phyloP scores from a whole-genome alignment of 129 eudicot genomes.

The Flaveria ramosissima region DNA sequence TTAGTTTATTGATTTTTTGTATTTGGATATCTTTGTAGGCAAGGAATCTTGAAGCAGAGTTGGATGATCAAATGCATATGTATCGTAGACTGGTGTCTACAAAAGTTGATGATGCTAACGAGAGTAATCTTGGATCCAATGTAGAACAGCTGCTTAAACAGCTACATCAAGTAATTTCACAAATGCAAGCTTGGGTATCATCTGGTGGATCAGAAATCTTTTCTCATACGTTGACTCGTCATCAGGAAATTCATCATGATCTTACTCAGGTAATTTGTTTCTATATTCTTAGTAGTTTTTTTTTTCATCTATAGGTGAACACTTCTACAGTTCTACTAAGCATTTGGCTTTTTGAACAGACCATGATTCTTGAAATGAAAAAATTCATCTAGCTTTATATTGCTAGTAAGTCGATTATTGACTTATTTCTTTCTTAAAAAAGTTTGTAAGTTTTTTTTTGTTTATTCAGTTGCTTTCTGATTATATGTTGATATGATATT shows the following conservation, averaged over 20 bases:
- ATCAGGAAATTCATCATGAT: conserved; percentile 81
- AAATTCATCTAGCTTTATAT: neutral
- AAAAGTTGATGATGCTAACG: conserved; percentile 51
- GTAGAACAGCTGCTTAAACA: conserved; percentile 64
- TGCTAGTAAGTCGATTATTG: neutral
- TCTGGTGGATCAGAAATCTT: conserved; percentile 83
- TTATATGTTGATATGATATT: neutral
- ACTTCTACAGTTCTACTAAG: neutral
- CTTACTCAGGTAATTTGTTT: conserved; percentile 36
- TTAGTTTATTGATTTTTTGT: conserved; percentile 14
- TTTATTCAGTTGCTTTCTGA: neutral
- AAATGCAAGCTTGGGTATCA: conserved; percentile 86
- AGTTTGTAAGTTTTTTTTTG: neutral
- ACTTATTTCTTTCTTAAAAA: neutral
- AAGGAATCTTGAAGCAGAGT: conserved; percentile 82
- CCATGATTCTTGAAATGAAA: neutral
- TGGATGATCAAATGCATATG: conserved; percentile 83
- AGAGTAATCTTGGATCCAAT: conserved; percentile 57
- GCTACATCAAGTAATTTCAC: conserved; percentile 69
- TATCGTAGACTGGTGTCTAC: conserved; percentile 63
- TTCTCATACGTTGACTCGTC: conserved; percentile 85
- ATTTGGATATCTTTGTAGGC: conserved; percentile 44
- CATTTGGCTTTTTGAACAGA: neutral
- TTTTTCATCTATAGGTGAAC: neutral
- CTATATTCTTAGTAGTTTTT: no score